Percentiles rank a stretch among this genome's conserved stretches.
These are phyloP conservation scores for Termitomyces sp. DNA, from an alignment of 768 basidiomycete species.

Conservation along the genomic window DNA sequence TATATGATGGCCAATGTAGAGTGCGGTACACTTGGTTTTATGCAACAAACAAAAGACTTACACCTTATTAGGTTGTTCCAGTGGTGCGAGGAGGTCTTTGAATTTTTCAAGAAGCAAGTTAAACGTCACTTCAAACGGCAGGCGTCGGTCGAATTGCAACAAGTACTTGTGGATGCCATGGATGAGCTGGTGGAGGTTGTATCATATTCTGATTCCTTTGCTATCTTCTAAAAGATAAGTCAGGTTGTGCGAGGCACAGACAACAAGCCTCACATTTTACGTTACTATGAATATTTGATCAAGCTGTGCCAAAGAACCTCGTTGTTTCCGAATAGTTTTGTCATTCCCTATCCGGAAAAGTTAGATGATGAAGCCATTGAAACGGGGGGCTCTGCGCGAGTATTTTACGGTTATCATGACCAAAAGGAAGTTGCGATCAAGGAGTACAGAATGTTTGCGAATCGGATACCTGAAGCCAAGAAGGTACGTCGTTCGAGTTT, in stretches of 20 bases:
- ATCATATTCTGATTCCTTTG: background rate
- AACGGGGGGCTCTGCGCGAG: conserved; percentile 15
- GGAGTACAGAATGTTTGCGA: conserved; percentile 12
- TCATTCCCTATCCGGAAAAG: conserved; percentile 2
- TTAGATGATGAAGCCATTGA: background rate
- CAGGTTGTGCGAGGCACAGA: conserved; percentile 11
- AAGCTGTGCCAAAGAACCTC: conserved; percentile 8
- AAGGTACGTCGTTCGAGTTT: conserved; percentile 6
- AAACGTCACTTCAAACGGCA: background rate
- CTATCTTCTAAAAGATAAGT: background rate
- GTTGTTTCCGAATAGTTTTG: conserved; percentile 4
- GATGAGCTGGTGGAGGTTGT: conserved; percentile 14
- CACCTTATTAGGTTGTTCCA: background rate
- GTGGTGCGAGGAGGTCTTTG: conserved; percentile 13
- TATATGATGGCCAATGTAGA: conserved; percentile 5
- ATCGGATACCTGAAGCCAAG: conserved; percentile 2
- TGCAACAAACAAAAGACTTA: background rate
- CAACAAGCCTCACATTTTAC: conserved; percentile 3
- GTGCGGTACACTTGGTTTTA: background rate
- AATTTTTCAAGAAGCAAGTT: conserved; percentile 1
- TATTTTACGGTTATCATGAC: conserved; percentile 15
- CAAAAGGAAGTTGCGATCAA: conserved; percentile 17
- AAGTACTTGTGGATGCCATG: conserved; percentile 12
- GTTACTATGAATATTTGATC: conserved; percentile 14
- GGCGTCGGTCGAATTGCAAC: background rate